Base-by-base conservation (phyloP, 2,329 filamentous ascomycete species). In the Coniochaeta ligniaria region DNA sequence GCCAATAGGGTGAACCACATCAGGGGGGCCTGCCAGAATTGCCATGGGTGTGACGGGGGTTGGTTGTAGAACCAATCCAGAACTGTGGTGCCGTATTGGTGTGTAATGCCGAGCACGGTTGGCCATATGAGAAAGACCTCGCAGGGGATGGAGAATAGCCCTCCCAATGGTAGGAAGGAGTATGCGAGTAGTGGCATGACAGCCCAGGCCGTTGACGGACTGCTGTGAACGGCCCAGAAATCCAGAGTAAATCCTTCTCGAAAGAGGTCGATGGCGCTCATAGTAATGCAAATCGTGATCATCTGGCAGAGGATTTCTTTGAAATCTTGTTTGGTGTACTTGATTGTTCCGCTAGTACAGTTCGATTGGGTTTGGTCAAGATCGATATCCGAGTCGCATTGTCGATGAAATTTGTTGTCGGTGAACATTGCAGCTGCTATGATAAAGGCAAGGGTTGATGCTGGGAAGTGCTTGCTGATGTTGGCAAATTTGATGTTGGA, bases 371-470 rank as follows among this genome's bases (percentile, higher is more conserved):
- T 47, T 47, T 47, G 14, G 52, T 47, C 6, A 47, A 47, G 20
- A 24, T 26, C 6, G 43, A 26, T 47, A 47, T 47, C 22, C 43
- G 22, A 26, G 43, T 47, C 22, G 43, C 22, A 22, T 47, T 47
- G 43, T 47, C 22, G 20, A 26, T 47, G 22, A 9, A 20, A 55
- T 55, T 55, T 55, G 28, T 55, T 55, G 52, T 55, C 52, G 52
- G 52, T 55, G 52, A 55, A 55, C 52, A 55, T 55, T 55, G 52
- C 26, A 55, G 52, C 52, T 55, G 52, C 52, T 26, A 55, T 55
- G 26, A 55, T 55, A 14, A 14, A 55, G 52, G 8, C 26, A 55
- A 55, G 52, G 12, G 43, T 14, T 47, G 43, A 47, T 6, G 24
- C 22, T 11, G 38, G 38, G 3, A 41, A 20, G 38, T 11, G 11